A percentile compares a stretch with the other conserved stretches of the same genome.
Conservation (phyloP, 2,329 filamentous ascomycete species). For the Verticillium klebahnii region DNA sequence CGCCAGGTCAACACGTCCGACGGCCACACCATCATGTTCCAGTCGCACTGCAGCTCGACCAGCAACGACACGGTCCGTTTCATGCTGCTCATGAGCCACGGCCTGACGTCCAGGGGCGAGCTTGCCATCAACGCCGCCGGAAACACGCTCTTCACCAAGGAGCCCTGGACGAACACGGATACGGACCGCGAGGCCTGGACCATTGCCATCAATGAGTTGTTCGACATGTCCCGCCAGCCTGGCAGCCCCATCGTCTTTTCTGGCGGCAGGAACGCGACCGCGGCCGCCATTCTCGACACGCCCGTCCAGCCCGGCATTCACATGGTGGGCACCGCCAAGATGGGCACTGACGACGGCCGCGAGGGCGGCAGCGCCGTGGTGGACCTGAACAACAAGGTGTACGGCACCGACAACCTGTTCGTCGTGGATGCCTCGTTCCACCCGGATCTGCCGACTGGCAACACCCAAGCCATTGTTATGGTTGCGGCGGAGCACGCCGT, state of each 20-base stretch:
- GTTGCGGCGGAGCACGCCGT: slow-evolving; percentile 12
- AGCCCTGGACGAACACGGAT: slow-evolving; percentile 16
- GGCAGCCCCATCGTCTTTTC: slow-evolving; percentile 7
- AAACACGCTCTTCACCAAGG: slow-evolving; percentile 15
- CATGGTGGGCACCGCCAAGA: slow-evolving; percentile 17
- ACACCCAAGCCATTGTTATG: slow-evolving; percentile 14
- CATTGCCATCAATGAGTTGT: slow-evolving; percentile 8
- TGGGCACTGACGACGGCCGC: slow-evolving; percentile 44
- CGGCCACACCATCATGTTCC: slow-evolving; percentile 17
- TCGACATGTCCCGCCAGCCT: slow-evolving; percentile 3
- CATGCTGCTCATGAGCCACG: slow-evolving; percentile 19
- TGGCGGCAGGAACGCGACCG: slow-evolving; percentile 8
- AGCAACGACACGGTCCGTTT: slow-evolving; percentile 13
- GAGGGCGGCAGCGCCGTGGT: slow-evolving; percentile 46
- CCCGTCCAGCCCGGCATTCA: slow-evolving; percentile 11
- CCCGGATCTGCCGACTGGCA: slow-evolving; percentile 33
- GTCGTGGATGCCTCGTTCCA: slow-evolving; percentile 60
- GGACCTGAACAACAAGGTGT: slow-evolving; percentile 52
- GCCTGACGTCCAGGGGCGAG: slow-evolving; percentile 16
- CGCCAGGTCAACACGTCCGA: slow-evolving; percentile 16
- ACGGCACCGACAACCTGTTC: slow-evolving; percentile 57
- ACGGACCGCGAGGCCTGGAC: slow-evolving; percentile 15
- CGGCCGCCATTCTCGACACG: slow-evolving; percentile 6
- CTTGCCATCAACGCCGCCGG: slow-evolving; percentile 16
- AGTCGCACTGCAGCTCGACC: slow-evolving; percentile 15